These are phyloP conservation scores for Cyclocybe cylindracea DNA, from an alignment of 768 basidiomycete genomes.

Conservation along the genomic window DNA sequence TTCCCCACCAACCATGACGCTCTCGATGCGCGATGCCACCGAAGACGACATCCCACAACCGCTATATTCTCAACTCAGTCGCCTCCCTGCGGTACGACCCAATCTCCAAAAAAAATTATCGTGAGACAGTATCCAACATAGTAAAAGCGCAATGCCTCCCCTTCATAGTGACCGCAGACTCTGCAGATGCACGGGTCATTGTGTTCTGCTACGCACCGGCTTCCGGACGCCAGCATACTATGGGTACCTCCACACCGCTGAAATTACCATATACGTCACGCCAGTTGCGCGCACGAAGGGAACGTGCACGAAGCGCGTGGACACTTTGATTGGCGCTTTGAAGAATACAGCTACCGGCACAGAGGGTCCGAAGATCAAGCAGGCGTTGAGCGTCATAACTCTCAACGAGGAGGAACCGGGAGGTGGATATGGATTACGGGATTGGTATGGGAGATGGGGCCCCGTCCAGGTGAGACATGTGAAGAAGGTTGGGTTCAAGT, in stretches of 20 bases:
- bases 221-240: conserved; percentile 14
- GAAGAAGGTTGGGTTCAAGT: conserved; percentile 21
- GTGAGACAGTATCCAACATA: background rate
- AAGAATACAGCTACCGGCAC: background rate
- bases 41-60: conserved; percentile 16
- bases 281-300: conserved; percentile 11
- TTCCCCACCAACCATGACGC: no score
- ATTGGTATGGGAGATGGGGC: conserved; percentile 22
- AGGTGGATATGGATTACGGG: conserved; percentile 16
- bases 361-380: conserved; percentile 4
- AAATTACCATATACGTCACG: conserved; percentile 20
- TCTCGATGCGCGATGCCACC: conserved; percentile 7
- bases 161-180: background rate
- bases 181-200: conserved; percentile 3
- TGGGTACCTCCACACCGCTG: conserved; percentile 21
- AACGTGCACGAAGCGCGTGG: conserved; percentile 14
- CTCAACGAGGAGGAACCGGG: conserved; percentile 12
- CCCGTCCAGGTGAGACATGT: conserved; percentile 18
- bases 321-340: background rate
- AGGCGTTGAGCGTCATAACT: conserved; percentile 20
- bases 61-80: conserved; percentile 18
- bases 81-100: conserved; percentile 18
- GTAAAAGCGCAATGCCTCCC: background rate
- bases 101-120: conserved; percentile 4
- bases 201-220: conserved; percentile 18